Percentiles rank a stretch among this genome's conserved stretches.
These are phyloP conservation scores for Fusarium temperatum DNA, from an alignment of 2,329 filamentous ascomycete genomes.

Conservation along the genomic window DNA sequence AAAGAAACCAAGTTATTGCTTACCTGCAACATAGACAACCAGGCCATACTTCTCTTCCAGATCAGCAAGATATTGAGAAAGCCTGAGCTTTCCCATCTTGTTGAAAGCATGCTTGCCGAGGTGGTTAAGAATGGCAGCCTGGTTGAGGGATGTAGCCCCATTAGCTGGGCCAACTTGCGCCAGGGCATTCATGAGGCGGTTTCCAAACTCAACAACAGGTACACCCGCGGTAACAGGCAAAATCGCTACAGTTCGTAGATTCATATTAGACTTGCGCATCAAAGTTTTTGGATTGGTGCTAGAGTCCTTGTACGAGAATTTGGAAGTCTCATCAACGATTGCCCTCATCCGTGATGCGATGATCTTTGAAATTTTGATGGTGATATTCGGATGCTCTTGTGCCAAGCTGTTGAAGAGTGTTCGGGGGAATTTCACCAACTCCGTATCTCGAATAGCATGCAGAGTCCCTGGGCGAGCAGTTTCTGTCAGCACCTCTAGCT, in stretches of 20 bases:
- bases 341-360: constrained; percentile 95
- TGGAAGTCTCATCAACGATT: constrained; percentile 82
- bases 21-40: constrained; percentile 90
- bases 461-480: constrained; percentile 88
- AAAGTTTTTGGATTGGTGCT: constrained; percentile 61
- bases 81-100: constrained; percentile 94
- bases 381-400: constrained; percentile 96
- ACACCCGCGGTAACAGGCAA: constrained; percentile 91
- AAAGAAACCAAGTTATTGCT: constrained; percentile 42
- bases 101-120: constrained; percentile 96
- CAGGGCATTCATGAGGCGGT: constrained; percentile 85
- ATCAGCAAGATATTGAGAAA: constrained; percentile 95
- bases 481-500: constrained; percentile 96
- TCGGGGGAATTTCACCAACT: constrained; percentile 94
- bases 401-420: constrained; percentile 97
- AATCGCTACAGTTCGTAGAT: constrained; percentile 91
- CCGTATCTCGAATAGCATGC: constrained; percentile 95
- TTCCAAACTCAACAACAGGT: constrained; percentile 94
- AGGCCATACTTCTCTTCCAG: constrained; percentile 97
- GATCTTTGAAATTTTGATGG: constrained; percentile 98
- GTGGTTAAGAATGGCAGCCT: constrained; percentile 93
- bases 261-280: constrained; percentile 84
- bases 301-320: constrained; percentile 71
- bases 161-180: constrained; percentile 89
- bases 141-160: constrained; percentile 90